These are phyloP conservation scores for Plasmodium malariae DNA, from an alignment of 169 alveolate species.

Conservation along the genomic window DNA sequence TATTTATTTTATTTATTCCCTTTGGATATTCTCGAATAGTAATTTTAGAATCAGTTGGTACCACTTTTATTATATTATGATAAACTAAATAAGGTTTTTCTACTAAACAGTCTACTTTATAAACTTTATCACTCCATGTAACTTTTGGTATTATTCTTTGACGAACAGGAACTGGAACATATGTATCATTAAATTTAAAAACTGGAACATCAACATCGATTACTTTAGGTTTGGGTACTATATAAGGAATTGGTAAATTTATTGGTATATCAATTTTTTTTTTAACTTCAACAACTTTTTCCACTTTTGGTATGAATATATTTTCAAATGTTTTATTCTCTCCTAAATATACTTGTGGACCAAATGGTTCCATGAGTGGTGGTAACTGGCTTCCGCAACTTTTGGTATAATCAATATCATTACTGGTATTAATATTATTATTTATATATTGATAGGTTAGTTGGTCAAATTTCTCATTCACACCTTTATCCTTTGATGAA, in stretches of 20 bases:
- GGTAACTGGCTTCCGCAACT: conserved; percentile 4
- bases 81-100: conserved; percentile 83
- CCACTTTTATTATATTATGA: conserved; percentile 80
- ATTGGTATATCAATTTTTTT: conserved; percentile 73
- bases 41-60: conserved; percentile 80
- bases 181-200: conserved; percentile 82
- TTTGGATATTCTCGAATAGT: conserved; percentile 80
- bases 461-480: background rate
- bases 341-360: conserved; percentile 48
- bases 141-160: conserved; percentile 81
- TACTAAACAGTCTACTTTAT: conserved; percentile 80
- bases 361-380: conserved; percentile 76
- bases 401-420: conserved; percentile 1
- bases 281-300: conserved; percentile 65
- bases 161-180: conserved; percentile 83
- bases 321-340: conserved; percentile 52
- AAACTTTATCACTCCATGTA: conserved; percentile 80
- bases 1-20: conserved; percentile 81
- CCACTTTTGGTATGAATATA: conserved; percentile 63
- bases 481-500: background rate
- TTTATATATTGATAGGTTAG: background rate
- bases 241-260: conserved; percentile 80
- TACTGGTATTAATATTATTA: background rate
- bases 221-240: conserved; percentile 83
- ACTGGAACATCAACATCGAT: conserved; percentile 82